Percentiles rank a stretch among this genome's conserved stretches.
Conservation (phyloP, 345 rosid species). For the Triadica sebifera region DNA sequence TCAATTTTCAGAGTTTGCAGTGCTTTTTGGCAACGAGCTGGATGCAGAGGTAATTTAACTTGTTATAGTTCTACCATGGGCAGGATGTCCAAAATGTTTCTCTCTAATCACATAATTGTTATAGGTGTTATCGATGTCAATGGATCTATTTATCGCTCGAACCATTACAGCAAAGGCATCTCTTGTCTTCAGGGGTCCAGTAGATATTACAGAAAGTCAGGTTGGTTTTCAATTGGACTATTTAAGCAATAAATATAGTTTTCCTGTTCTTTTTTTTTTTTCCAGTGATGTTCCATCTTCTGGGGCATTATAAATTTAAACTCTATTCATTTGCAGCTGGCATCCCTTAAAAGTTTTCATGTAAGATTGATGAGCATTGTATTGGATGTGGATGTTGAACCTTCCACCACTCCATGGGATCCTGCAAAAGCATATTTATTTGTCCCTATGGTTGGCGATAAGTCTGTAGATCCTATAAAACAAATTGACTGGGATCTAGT, state of each 20-base stretch:
- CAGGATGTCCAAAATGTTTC: constrained; percentile 1
- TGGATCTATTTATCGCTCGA: constrained; percentile 99
- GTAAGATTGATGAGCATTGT: constrained; percentile 98
- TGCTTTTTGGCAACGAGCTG: constrained; percentile 97
- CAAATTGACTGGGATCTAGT: constrained; percentile 88
- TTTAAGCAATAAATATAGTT: constrained; percentile 4
- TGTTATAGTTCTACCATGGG: not conserved
- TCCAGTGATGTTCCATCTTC: not conserved
- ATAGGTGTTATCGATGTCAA: constrained; percentile 99
- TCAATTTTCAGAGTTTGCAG: constrained; percentile 83
- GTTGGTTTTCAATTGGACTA: constrained; percentile 35
- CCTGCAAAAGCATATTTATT: constrained; percentile 96
- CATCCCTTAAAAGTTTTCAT: constrained; percentile 85
- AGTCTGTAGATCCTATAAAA: constrained; percentile 56
- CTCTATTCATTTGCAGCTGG: constrained; percentile 60
- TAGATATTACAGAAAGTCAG: constrained; percentile 75
- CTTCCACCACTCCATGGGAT: constrained; percentile 99
- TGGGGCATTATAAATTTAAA: not conserved
- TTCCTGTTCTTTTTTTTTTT: not conserved
- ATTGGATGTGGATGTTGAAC: constrained; percentile 98
- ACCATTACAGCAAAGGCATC: constrained; percentile 96
- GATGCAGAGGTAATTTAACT: constrained; percentile 88
- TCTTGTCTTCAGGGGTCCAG: constrained; percentile 76
- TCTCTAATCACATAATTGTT: constrained; percentile 13
- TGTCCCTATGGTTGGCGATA: constrained; percentile 82